A percentile compares a stretch with the other conserved stretches of the same genome.
These are phyloP conservation scores for Fusarium haematococcum DNA, from an alignment of 2,329 filamentous ascomycete genomes.

Conservation along the genomic window DNA sequence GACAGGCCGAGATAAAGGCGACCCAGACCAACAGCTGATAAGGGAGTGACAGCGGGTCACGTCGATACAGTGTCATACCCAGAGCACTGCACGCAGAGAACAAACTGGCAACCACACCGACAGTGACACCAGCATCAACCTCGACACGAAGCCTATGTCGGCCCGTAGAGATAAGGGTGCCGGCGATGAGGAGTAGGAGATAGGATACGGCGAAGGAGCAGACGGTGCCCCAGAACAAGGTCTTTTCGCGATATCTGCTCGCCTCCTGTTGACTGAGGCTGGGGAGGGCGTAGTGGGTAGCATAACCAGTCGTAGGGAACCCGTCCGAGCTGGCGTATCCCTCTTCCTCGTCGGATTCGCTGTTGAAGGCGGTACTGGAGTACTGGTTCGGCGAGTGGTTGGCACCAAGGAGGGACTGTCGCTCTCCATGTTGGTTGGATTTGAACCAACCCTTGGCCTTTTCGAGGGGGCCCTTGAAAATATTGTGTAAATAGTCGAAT, in stretches of 20 bases:
- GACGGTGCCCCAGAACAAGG: conserved; percentile 66
- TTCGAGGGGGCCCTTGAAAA: conserved; percentile 62
- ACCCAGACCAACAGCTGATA: conserved; percentile 57
- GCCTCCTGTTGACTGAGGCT: conserved; percentile 64
- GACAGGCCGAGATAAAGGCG: conserved; percentile 52
- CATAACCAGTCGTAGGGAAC: conserved; percentile 63
- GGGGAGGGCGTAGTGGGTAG: conserved; percentile 66
- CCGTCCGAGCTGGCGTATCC: conserved; percentile 67
- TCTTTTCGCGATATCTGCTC: conserved; percentile 62
- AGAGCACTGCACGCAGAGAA: conserved; percentile 72
- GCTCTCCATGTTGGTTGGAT: conserved; percentile 45
- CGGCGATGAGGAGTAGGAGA: conserved; percentile 72
- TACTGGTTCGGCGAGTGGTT: conserved; percentile 44
- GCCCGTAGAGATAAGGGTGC: conserved; percentile 75
- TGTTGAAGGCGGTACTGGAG: conserved; percentile 45
- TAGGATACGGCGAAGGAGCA: conserved; percentile 70
- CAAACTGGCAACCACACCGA: conserved; percentile 76
- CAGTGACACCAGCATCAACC: conserved; percentile 78
- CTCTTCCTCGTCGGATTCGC: conserved; percentile 59
- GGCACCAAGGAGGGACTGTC: conserved; percentile 46
- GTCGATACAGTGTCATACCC: conserved; percentile 67
- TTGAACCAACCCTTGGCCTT: conserved; percentile 65
- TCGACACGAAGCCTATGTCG: conserved; percentile 75
- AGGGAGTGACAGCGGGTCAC: conserved; percentile 55
- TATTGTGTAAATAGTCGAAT: conserved; percentile 67